Evolutionary conservation across 306 rosid genomes (phyloP), one percentile per base, ranked within the genome.

Genomic region (apple (Malus domestica)): DNA sequence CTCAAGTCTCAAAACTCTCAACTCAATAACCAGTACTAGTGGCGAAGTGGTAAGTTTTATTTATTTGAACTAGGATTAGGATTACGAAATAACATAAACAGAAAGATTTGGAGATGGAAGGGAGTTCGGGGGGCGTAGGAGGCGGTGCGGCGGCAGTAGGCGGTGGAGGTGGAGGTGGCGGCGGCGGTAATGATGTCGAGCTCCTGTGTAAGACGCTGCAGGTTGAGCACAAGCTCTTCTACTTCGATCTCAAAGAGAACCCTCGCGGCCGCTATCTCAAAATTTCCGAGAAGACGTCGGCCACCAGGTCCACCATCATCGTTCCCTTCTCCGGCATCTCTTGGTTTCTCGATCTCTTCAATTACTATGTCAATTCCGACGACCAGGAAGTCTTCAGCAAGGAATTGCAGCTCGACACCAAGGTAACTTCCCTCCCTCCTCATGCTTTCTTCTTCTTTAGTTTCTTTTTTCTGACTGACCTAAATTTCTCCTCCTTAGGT

Each of bases 161-260:
- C 0, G 79, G 77, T 0, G 77, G 82, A 0, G 84, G 75, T 0
- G 90, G 82, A 3, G 84, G 82, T 0, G 75, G 79, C 0, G 79
- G 76, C 1, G 86, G 83, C 0, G 90, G 91, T 35, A 89, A 85
- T 76, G 97, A 96, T 71, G 98, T 93, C 67, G 99, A 96, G 86
- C 81, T 96, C 69, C 91, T 96, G 30, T 96, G 98, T 75, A 96
- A 96, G 62, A 96, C 99, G 13, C 89, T 96, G 68, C 99, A 96
- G 86, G 99, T 96, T 70, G 99, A 96, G 79, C 99, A 96, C 86
- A 96, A 96, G 84, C 89, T 96, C 4, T 96, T 96, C 75, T 96
- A 96, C 97, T 96, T 96, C 86, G 99, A 96, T 89, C 98, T 96
- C 70, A 96, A 96, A 86, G 99, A 96, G 87, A 96, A 96, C 66